Evolutionary conservation across 768 basidiomycete species (phyloP).

Genomic region (Rhodosporidiobolus odoratus): DNA sequence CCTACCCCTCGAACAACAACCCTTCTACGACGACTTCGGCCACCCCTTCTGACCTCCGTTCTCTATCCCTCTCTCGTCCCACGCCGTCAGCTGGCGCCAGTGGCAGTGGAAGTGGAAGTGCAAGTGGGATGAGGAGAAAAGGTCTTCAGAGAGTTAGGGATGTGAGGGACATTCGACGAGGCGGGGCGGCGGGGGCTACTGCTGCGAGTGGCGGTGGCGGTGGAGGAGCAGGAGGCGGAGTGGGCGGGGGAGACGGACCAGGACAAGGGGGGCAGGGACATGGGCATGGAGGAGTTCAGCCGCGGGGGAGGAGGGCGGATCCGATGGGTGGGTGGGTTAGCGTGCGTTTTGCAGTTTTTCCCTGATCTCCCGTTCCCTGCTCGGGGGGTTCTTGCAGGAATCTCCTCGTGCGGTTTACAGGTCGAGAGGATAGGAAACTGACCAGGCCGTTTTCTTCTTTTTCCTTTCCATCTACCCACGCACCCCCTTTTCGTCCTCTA

Average conservation of each 20-base stretch:
- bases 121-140: background rate
- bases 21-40: background rate
- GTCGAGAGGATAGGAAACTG: background rate
- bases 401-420: background rate
- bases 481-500: background rate
- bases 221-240: conserved; percentile 69
- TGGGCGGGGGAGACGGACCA: conserved; percentile 59
- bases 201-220: conserved; percentile 47
- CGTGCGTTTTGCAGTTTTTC: background rate
- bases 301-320: conserved; percentile 68
- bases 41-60: background rate
- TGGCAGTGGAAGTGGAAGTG: background rate
- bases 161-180: conserved; percentile 57
- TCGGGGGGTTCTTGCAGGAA: background rate
- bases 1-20: background rate
- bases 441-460: background rate
- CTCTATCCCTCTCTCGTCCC: background rate
- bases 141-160: conserved; percentile 74
- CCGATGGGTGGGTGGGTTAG: conserved; percentile 57
- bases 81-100: too few relatives aligned
- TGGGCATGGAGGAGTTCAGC: conserved; percentile 54
- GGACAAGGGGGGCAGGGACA: background rate
- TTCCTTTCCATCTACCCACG: background rate
- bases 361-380: background rate
- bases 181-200: conserved; percentile 47